A percentile compares a stretch with the other conserved stretches of the same genome.
Evolutionary conservation across 345 rosid genomes (phyloP).

Genomic region (Moricandia arvensis): DNA sequence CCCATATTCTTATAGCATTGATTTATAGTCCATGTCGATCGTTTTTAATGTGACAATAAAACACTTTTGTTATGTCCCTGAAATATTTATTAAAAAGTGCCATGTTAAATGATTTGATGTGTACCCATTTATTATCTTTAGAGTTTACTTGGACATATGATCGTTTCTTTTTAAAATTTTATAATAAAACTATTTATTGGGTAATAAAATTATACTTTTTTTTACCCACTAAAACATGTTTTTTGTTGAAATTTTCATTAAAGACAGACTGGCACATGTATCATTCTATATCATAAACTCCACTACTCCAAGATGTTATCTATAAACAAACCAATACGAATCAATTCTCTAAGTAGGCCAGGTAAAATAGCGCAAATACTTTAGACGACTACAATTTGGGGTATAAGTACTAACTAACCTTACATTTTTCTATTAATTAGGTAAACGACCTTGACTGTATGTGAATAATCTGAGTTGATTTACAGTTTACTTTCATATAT

Average conservation of each 20-base stretch:
- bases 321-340: background rate
- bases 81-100: background rate
- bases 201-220: too few relatives aligned
- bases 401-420: background rate
- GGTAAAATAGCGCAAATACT: background rate
- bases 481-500: background rate
- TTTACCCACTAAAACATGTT: background rate
- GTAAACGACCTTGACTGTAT: background rate
- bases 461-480: background rate
- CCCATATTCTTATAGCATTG: constrained; percentile 24
- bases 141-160: background rate
- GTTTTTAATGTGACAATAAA: constrained; percentile 5
- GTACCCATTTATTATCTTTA: background rate
- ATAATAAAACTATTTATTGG: too few relatives aligned
- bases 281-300: background rate
- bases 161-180: background rate
- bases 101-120: constrained; percentile 4
- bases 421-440: background rate
- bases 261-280: background rate
- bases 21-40: constrained; percentile 25
- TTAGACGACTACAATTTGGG: background rate
- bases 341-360: background rate
- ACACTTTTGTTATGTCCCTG: constrained; percentile 11
- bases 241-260: background rate
- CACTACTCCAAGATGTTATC: background rate